Base-by-base conservation (phyloP, 1,284 basidiomycete genomes). In the Apiotrichum mycotoxinovorans region DNA sequence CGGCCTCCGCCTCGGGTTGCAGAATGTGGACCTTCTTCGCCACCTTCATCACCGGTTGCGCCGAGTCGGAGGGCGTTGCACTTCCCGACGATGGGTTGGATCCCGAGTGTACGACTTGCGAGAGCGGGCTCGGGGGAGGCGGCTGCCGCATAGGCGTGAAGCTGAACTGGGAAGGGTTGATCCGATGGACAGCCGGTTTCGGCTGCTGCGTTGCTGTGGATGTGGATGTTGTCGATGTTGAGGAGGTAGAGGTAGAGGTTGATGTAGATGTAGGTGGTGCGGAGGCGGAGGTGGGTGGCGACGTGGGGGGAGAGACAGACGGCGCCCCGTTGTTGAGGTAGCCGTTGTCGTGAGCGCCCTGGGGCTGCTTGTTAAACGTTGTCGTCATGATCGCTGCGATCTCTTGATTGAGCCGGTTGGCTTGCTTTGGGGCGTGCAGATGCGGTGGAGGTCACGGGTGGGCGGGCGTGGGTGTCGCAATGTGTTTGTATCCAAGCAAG, bases 51-150 rank as follows among this genome's bases (percentile, higher is more conserved):
- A 43, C 30, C 3, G 55, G 37, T 30, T 38, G 22, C 5, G 35
- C n/a, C 35, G 25, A 34, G 46, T 23, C 37, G 3, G 5, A 8
- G 20, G 33, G 45, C 38, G 45, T 41, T 30, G 23, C 22, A 44
- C 3, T 4, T 14, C 41, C 46, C 2, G 44, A 46, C 1, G 34
- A 18, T 33, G 46, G 9, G 54, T 38, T 22, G 49, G 25, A 41
- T 46, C 22, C 40, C 27, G 33, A 30, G 47, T 18, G 38, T 38
- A 23, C 18, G 9, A 41, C 33, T 27, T 40, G 26, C n/a, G 68
- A 70, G 17, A 73, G 55, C 8, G 71, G 71, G 3, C 68, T 70
- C 0, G 67, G 69, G 20, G 68, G 66, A 26, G 59, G 60, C 1
- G 69, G 68, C 47, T 62, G 59, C 12, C 71, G 63, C 33, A 65